phyloP scores from a whole-genome alignment of 192 early-diverging fungal genomes.

The Radiomyces spectabilis region DNA sequence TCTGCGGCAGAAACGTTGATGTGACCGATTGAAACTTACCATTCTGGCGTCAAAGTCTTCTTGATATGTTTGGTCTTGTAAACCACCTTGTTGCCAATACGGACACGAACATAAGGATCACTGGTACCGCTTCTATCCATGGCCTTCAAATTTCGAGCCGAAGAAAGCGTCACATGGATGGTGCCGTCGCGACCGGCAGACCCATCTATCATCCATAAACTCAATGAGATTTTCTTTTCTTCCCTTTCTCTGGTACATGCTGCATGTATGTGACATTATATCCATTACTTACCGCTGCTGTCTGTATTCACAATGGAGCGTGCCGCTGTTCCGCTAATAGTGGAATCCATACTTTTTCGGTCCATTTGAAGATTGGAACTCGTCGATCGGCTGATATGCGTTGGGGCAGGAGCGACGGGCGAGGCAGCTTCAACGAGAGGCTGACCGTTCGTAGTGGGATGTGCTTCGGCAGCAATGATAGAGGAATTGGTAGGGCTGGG shows the following conservation, averaged over 20 bases:
- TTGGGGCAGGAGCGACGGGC: too few species aligned
- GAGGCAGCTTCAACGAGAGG: too few species aligned
- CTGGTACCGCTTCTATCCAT: constrained; percentile 47
- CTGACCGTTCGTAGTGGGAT: background rate
- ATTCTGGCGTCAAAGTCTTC: constrained; percentile 59
- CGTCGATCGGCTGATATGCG: too few species aligned
- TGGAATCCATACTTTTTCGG: too few species aligned
- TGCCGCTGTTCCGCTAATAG: too few species aligned
- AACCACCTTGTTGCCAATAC: constrained; percentile 51
- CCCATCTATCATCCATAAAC: too few species aligned
- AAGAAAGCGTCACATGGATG: constrained; percentile 33
- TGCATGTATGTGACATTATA: too few species aligned
- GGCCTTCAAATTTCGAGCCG: constrained; percentile 37
- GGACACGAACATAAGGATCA: constrained; percentile 62
- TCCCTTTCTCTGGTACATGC: too few species aligned
- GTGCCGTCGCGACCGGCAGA: too few species aligned
- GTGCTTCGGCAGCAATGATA: constrained; percentile 7
- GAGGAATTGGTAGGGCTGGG: background rate
- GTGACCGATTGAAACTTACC: constrained; percentile 53
- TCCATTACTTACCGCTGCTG: too few species aligned
- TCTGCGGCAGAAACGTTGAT: background rate
- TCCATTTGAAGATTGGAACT: too few species aligned
- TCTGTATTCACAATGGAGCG: background rate
- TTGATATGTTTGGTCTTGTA: constrained; percentile 63
- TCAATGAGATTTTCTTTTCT: too few species aligned